Evolutionary conservation across 2,329 filamentous ascomycete genomes (phyloP).

Genomic region (Alternaria sp.): DNA sequence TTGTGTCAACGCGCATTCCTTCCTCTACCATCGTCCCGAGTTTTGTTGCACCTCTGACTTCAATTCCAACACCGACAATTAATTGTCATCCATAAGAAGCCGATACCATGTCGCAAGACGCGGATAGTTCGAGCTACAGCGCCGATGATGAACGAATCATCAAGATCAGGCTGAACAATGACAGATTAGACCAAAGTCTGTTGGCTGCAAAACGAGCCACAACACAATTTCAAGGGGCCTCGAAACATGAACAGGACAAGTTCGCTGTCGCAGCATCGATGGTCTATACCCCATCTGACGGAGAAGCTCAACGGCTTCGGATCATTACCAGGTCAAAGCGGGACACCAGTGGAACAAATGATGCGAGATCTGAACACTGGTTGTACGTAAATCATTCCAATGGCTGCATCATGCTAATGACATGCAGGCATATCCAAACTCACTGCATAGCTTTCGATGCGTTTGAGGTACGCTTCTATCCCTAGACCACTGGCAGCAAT

Average conservation of each 20-base stretch:
- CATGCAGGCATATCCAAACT: not conserved
- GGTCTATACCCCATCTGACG: not conserved
- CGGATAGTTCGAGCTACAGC: not conserved
- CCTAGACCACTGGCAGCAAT: not conserved
- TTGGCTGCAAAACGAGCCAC: not conserved
- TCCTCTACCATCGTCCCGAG: not conserved
- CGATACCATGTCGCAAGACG: not conserved
- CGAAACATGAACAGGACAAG: not conserved
- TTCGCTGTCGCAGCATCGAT: not conserved
- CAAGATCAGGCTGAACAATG: not conserved
- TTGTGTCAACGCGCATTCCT: not conserved
- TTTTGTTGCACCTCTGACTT: fast-evolving
- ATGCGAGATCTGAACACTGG: not conserved
- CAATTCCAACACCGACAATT: not conserved
- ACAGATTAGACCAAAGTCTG: not conserved
- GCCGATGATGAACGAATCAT: not conserved
- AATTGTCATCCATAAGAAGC: not conserved
- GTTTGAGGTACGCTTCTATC: not conserved
- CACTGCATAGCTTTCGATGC: not conserved
- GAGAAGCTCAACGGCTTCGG: not conserved
- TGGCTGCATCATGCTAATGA: no score
- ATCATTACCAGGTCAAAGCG: not conserved
- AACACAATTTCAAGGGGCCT: not conserved
- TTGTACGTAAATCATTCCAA: not conserved
- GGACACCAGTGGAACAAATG: not conserved